phyloP scores from a whole-genome alignment of 176 grass and related monocot genomes.

The Juncus inflexus region DNA sequence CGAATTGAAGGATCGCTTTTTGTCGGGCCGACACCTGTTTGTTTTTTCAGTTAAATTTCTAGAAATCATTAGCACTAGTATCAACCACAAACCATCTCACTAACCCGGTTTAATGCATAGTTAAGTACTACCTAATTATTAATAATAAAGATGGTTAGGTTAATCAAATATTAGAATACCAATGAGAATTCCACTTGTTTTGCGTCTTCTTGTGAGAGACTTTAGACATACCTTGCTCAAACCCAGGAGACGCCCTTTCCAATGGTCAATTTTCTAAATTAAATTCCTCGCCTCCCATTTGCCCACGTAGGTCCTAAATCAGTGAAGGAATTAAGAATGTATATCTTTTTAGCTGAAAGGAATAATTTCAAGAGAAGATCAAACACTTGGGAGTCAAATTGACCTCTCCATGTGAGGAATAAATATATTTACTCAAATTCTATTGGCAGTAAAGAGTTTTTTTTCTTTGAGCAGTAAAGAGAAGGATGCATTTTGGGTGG shows the following conservation, averaged over 20 bases:
- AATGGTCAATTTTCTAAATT: not conserved
- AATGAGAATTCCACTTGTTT: slow-evolving; percentile 16
- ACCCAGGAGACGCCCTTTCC: slow-evolving; percentile 16
- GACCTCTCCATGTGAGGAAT: not conserved
- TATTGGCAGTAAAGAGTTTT: not conserved
- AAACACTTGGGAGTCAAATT: not conserved
- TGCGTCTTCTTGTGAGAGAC: slow-evolving; percentile 10
- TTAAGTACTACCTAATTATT: slow-evolving; percentile 11
- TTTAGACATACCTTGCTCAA: slow-evolving; percentile 24
- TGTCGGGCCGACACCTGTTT: slow-evolving; percentile 32
- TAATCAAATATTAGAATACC: not conserved
- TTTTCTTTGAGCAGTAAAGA: not conserved
- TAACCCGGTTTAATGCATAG: slow-evolving; percentile 11
- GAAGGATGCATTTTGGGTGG: no score
- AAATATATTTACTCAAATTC: not conserved
- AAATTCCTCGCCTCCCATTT: slow-evolving; percentile 17
- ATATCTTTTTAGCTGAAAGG: not conserved
- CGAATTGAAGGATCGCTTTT: not conserved
- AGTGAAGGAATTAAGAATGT: no score
- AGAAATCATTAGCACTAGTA: slow-evolving; percentile 25
- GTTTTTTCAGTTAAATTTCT: slow-evolving; percentile 15
- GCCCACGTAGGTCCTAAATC: slow-evolving; percentile 20
- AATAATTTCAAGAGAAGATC: not conserved
- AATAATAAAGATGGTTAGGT: not conserved
- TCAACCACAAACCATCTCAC: slow-evolving; percentile 6